A percentile compares a stretch with the other conserved stretches of the same genome.
Conservation (phyloP, 352 stramenopile genomes). For the Globisporangium nunn region DNA sequence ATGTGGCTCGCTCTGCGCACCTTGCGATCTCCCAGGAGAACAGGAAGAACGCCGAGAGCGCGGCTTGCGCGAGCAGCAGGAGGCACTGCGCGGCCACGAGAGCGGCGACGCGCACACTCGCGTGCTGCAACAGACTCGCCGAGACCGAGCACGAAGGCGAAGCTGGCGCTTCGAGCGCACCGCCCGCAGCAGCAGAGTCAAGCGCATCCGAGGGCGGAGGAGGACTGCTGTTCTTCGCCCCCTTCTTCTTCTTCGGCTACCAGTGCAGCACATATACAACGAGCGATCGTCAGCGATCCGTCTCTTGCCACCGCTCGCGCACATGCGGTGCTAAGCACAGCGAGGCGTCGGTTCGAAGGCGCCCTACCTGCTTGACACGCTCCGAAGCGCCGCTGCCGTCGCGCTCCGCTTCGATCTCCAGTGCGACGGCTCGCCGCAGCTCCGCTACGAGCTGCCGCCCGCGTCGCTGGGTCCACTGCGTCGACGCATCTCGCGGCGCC, state of each 20-base stretch:
- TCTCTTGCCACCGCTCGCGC: no score
- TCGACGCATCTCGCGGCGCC: neutral
- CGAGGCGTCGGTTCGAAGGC: no score
- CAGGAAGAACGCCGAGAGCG: constrained; percentile 17
- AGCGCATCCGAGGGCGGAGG: neutral
- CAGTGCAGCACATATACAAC: neutral
- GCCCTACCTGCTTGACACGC: neutral
- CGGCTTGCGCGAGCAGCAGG: constrained; percentile 22
- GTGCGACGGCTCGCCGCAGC: constrained; percentile 5
- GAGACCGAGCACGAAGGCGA: neutral
- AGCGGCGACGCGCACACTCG: constrained; percentile 22
- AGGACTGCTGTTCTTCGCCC: neutral
- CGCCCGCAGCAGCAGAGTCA: neutral
- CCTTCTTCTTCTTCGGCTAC: constrained; percentile 6
- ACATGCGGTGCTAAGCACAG: no score
- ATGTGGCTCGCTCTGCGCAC: constrained; percentile 11
- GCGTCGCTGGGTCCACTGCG: constrained; percentile 1
- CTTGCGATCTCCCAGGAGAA: constrained; percentile 37
- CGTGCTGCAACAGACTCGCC: constrained; percentile 5
- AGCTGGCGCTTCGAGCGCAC: neutral
- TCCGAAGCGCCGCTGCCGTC: neutral
- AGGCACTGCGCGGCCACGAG: constrained; percentile 23
- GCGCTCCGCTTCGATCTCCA: neutral
- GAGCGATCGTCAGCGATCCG: no score
- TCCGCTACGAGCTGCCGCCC: constrained; percentile 1